Evolutionary conservation across 1,284 basidiomycete species (phyloP).

Genomic region (Leccinum angustisporum): DNA sequence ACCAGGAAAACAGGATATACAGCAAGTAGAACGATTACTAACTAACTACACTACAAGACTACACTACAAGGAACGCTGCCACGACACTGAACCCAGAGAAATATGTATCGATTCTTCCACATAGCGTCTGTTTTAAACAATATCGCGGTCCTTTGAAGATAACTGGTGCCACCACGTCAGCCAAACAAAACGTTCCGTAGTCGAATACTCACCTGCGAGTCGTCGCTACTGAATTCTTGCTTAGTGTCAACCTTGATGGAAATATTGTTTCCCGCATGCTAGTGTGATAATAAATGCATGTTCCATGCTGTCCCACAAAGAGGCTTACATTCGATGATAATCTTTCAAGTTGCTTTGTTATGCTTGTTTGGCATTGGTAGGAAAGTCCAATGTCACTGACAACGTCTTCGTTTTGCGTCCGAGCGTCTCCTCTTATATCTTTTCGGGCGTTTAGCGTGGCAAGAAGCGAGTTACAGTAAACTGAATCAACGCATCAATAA

Average conservation of each 20-base stretch:
- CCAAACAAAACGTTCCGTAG: neutral
- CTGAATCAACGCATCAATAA: conserved; percentile 21
- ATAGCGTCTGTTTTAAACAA: neutral
- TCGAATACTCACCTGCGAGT: conserved; percentile 20
- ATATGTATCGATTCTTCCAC: neutral
- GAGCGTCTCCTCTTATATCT: conserved; percentile 27
- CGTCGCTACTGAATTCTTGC: conserved; percentile 29
- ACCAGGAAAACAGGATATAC: neutral
- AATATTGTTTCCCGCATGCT: conserved; percentile 33
- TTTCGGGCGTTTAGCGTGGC: conserved; percentile 49
- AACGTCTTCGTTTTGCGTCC: conserved; percentile 4
- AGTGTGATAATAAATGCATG: conserved; percentile 9
- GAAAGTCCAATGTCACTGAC: conserved; percentile 12
- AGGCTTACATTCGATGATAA: conserved; percentile 4
- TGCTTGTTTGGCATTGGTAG: neutral
- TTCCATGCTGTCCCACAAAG: too few species aligned
- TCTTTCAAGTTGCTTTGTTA: neutral
- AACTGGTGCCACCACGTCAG: neutral
- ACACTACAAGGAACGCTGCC: neutral
- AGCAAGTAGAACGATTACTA: neutral
- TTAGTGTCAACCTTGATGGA: conserved; percentile 37
- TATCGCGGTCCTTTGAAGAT: neutral
- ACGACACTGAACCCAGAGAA: neutral
- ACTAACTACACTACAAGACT: neutral
- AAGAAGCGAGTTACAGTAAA: conserved; percentile 51